Base-by-base conservation (phyloP, 345 rosid genomes). In the Lepidium africanum region DNA sequence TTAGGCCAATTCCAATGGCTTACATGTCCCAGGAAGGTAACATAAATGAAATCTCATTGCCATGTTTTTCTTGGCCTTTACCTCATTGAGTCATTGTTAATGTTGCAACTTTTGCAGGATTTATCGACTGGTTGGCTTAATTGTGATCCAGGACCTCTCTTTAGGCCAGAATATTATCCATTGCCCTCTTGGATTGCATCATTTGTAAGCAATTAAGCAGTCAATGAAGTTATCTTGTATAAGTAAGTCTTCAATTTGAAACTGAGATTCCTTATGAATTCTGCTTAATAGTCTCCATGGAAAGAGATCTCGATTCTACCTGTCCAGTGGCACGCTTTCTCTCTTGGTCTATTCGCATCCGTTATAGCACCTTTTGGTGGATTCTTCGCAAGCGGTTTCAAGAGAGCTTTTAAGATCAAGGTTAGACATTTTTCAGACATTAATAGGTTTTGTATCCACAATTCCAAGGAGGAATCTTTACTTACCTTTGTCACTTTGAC, bases 361-460 rank as follows among this genome's bases (percentile, higher is more conserved):
- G 84, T 91, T 41, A 93, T 93, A 74, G 98, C 98, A 42, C 97
- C 97, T 43, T 93, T 93, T 71, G 98, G 98, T 69, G 99, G 99
- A 41, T 91, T 94, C 79, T 94, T 94, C 5, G 99, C 99, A 6
- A 94, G 97, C 56, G 96, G 97, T 55, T 94, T 94, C 67, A 94
- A 94, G 63, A 85, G 99, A 81, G 99, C 99, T 75, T 93, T 90
- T 60, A 94, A 91, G 74, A 72, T 91, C 76, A 94, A 94, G 96
- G 99, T 87, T 66, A 50, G 19, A 51, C 39, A 37, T 10, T 25
- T 9, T 55, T 35, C 33, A 23, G 23, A 50, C 4, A 40, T 13
- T 10, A 0, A 9, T 47, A 13, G 15, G 25, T 25, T 10, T 14
- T 9, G 60, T 39, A 6, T 9, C 39, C 14, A 43, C 16, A 1